Evolutionary conservation across 1,284 basidiomycete genomes (phyloP), one percentile per base, ranked within the genome.

Genomic region (Microbotryum saponariae): DNA sequence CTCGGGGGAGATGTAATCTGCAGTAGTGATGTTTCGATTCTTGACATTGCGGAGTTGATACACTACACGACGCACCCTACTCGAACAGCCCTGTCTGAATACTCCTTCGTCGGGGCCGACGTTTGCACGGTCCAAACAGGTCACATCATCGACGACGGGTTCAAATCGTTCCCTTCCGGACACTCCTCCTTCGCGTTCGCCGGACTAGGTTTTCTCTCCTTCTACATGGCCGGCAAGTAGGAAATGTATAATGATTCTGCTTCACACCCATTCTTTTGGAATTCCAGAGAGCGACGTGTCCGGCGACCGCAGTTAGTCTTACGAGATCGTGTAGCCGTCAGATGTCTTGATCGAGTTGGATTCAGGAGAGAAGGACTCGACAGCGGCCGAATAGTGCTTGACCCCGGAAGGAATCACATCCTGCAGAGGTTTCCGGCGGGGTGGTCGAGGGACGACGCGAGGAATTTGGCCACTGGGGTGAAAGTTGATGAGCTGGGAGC

Each of bases 211-310:
- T 97, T 92, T 77, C 78, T 98, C 44, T 80, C 87, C 5, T 87
- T 90, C 67, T 97, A 94, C 74, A 76, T 92, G 5, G 87, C 89
- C 8, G 92, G 91, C 5, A 97, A 97, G 76, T n/a, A n/a, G n/a
- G n/a, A n/a, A n/a, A n/a, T 25, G 3, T 25, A 25, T 25, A 25
- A 25, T 25, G 25, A 25, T 25, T 25, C 25, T 25, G 25, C 25
- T 25, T 25, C 25, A 25, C 25, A 25, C 25, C 25, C 25, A 25
- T 25, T 25, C 25, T 25, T 25, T 25, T 25, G 25, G 25, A 25
- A 25, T 25, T 25, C 25, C 25, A 25, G 25, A 25, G 25, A 25
- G 25, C 25, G 25, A 25, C 25, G 25, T 25, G 25, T 25, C 25
- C 25, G 25, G 25, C 25, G 25, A 25, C 25, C 25, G 25, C 25